These are phyloP conservation scores for Ploettnerulaceae sp. DNA, from an alignment of 2,329 filamentous ascomycete genomes.

Conservation along the genomic window DNA sequence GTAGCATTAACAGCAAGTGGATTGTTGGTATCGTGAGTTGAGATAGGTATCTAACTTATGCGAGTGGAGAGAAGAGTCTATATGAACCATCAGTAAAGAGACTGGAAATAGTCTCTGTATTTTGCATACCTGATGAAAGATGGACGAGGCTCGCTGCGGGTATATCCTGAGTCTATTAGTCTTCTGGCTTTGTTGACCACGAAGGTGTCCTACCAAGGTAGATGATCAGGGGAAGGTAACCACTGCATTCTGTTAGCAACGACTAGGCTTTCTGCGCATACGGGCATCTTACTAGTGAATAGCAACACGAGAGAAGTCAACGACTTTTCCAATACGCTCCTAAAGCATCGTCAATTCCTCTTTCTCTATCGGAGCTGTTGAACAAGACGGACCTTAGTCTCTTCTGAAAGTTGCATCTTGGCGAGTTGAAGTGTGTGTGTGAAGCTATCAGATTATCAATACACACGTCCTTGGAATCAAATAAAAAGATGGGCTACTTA, in stretches of 20 bases:
- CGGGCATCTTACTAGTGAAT: constrained; percentile 80
- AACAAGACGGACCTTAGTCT: constrained; percentile 72
- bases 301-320: constrained; percentile 87
- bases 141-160: constrained; percentile 86
- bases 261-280: background rate
- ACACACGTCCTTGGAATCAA: background rate
- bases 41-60: constrained; percentile 37
- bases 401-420: constrained; percentile 69
- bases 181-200: constrained; percentile 3
- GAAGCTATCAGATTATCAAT: constrained; percentile 17
- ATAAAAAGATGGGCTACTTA: background rate
- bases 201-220: constrained; percentile 69
- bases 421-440: constrained; percentile 9
- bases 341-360: constrained; percentile 38
- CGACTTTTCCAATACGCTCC: constrained; percentile 97
- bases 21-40: constrained; percentile 11
- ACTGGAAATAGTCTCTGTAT: background rate
- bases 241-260: constrained; percentile 53
- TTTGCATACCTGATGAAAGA: constrained; percentile 61
- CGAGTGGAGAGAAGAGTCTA: constrained; percentile 61
- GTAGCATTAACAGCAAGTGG: constrained; percentile 6
- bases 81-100: constrained; percentile 23
- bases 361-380: background rate
- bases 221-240: constrained; percentile 93
- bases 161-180: constrained; percentile 63